Evolutionary conservation across 1,139 yeast species (phyloP), one percentile per base, ranked within the genome.

Genomic region (Scheffersomyces segobiensis): DNA sequence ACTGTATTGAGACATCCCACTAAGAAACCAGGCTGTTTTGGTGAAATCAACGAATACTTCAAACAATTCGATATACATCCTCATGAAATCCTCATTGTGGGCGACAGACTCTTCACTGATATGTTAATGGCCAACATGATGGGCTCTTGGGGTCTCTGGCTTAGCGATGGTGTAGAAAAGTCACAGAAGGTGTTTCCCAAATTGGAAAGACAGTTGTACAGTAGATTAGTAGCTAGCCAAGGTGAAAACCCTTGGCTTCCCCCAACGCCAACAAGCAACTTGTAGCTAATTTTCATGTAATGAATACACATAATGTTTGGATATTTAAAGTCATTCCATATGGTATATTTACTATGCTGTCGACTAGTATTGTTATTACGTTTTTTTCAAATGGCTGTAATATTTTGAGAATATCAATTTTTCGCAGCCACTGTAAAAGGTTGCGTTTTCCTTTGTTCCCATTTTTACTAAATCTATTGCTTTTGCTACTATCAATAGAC

Each of bases 51-150:
- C 73, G 80, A 79, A 0, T 85, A 88, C 65, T 88, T 92, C 67
- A 69, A 68, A 18, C 58, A 73, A 22, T 76, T 80, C 46, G 83
- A 83, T 1, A 77, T 88, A 7, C 70, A 77, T 7, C 84, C 96
- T 0, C 70, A 79, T 19, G 91, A 93, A 64, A 86, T 95, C 22
- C 92, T 93, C 0, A 88, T 95, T 4, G 85, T 95, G 20, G 99
- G 99, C 0, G 99, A 95, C 67, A 76, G 99, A 49, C 79, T 95
- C 49, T 87, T 93, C 73, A 95, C 99, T 0, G 99, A 95, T 71
- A 84, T 95, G 60, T 76, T 93, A 56, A 91, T 95, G 97, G 98
- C 98, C 20, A 93, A 93, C 66, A 81, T 88, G 81, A 92, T 93
- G 97, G 97, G 97, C 0, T 82, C 97, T 0, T 85, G 87, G 75